A percentile compares a stretch with the other conserved stretches of the same genome.
Evolutionary conservation across 2,329 filamentous ascomycete genomes (phyloP).

Genomic region (Graphium sp.): DNA sequence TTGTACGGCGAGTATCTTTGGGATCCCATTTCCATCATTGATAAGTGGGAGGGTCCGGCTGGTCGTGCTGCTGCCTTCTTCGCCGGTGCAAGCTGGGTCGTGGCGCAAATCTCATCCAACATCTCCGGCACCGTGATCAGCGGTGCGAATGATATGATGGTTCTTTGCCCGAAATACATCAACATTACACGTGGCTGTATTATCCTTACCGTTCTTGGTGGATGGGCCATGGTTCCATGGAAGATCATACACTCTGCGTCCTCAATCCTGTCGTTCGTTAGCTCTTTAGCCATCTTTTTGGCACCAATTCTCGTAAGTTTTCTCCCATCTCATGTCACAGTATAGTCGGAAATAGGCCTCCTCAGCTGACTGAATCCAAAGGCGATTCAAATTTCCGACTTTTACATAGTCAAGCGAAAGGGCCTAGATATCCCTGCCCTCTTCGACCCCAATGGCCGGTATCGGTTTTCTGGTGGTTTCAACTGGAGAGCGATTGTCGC

Average conservation of each 20-base stretch:
- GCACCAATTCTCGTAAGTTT: slow-evolving; percentile 34
- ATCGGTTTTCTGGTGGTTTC: slow-evolving; percentile 23
- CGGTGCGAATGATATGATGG: slow-evolving; percentile 37
- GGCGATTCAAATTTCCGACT: slow-evolving; percentile 40
- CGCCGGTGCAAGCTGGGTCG: slow-evolving; percentile 31
- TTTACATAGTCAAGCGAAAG: slow-evolving; percentile 39
- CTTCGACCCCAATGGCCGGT: slow-evolving; percentile 22
- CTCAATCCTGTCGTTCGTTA: slow-evolving; percentile 48
- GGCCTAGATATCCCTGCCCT: slow-evolving; percentile 22
- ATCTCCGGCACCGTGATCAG: slow-evolving; percentile 38
- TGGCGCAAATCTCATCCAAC: slow-evolving; percentile 40
- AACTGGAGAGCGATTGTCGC: slow-evolving; percentile 44
- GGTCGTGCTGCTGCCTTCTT: slow-evolving; percentile 25
- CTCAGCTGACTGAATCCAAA: too few relatives aligned
- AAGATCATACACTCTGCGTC: slow-evolving; percentile 43
- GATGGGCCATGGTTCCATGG: slow-evolving; percentile 47
- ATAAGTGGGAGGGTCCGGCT: slow-evolving; percentile 24
- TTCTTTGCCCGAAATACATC: slow-evolving; percentile 31
- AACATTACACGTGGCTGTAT: slow-evolving; percentile 40
- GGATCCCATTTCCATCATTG: slow-evolving; percentile 29
- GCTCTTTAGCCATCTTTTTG: slow-evolving; percentile 40
- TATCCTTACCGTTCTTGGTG: slow-evolving; percentile 31
- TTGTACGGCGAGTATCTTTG: slow-evolving; percentile 22
- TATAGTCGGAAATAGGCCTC: too few relatives aligned
- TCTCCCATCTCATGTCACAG: neutral